These are phyloP conservation scores for Scleroderma citrinum DNA, from an alignment of 768 basidiomycete species.

Conservation along the genomic window DNA sequence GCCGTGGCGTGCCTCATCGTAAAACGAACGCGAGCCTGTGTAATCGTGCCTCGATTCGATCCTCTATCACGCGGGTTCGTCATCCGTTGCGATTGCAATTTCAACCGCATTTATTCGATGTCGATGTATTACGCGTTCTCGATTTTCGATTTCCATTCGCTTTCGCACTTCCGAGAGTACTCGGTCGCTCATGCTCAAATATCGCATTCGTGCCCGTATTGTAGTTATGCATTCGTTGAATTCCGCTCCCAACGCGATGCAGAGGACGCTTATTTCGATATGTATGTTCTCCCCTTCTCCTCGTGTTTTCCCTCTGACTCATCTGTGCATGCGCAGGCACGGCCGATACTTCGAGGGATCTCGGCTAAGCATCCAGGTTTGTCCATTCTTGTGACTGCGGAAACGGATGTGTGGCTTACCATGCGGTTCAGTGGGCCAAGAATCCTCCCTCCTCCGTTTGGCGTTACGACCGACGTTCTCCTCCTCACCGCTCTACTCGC, in stretches of 20 bases:
- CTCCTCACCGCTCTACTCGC: slow-evolving; percentile 32
- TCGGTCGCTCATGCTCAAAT: slow-evolving; percentile 47
- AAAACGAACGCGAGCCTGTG: slow-evolving; percentile 23
- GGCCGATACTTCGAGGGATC: slow-evolving; percentile 69
- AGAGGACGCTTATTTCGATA: slow-evolving; percentile 79
- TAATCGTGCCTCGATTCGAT: slow-evolving; percentile 21
- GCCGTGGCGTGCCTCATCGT: slow-evolving; percentile 19
- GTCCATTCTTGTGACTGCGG: slow-evolving; percentile 5
- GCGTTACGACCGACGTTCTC: slow-evolving; percentile 61
- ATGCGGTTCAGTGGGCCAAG: slow-evolving; percentile 60
- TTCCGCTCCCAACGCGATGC: slow-evolving; percentile 74
- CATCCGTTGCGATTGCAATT: slow-evolving; percentile 18
- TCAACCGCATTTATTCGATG: slow-evolving; percentile 21
- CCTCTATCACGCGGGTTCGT: slow-evolving; percentile 26
- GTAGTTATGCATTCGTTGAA: slow-evolving; percentile 84
- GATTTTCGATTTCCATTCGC: slow-evolving; percentile 25
- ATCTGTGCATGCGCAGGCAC: slow-evolving; percentile 46
- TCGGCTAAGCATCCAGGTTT: slow-evolving; percentile 68
- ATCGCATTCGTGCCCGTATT: slow-evolving; percentile 37
- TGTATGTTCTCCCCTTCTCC: slow-evolving; percentile 40
- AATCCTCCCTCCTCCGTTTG: slow-evolving; percentile 79
- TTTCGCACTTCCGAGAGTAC: slow-evolving; percentile 30
- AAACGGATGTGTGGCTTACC: not conserved
- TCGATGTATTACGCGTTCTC: slow-evolving; percentile 23
- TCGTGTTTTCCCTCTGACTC: slow-evolving; percentile 3